Conservation (phyloP, 148 eudicot genomes). For the Polygonum aviculare region DNA sequence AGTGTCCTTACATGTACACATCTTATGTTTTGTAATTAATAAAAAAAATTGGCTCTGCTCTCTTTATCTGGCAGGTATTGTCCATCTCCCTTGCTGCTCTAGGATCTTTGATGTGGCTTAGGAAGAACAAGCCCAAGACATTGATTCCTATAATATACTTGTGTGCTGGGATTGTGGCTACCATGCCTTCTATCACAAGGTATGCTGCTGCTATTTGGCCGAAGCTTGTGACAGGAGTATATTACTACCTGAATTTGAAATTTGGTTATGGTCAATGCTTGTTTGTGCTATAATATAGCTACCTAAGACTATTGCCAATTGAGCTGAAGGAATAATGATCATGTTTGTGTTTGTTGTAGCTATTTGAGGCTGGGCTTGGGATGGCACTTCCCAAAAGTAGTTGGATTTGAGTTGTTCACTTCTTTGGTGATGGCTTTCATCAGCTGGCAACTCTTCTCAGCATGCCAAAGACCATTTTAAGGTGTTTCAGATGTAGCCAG, state of each 20-base stretch:
- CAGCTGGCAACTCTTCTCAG: conserved; percentile 90
- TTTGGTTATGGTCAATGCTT: background rate
- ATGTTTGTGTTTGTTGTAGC: conserved; percentile 33
- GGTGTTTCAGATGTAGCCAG: background rate
- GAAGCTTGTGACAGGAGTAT: background rate
- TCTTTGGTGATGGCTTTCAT: conserved; percentile 86
- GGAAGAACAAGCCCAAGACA: conserved; percentile 90
- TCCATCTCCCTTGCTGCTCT: conserved; percentile 84
- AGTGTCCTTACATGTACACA: background rate
- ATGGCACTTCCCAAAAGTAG: conserved; percentile 92
- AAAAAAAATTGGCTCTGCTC: conserved; percentile 9
- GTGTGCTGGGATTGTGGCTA: conserved; percentile 84
- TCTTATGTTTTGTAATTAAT: background rate
- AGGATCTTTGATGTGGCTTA: conserved; percentile 97
- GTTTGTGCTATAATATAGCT: background rate
- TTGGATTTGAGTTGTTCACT: conserved; percentile 69
- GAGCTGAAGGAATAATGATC: background rate
- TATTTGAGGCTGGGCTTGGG: conserved; percentile 76
- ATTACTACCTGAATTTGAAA: background rate
- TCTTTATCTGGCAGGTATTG: conserved; percentile 44
- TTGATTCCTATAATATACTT: conserved; percentile 80
- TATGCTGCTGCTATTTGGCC: conserved; percentile 15
- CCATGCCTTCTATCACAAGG: conserved; percentile 97
- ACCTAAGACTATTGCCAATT: background rate
- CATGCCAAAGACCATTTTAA: conserved; percentile 73